Base-by-base conservation (phyloP, 2,329 filamentous ascomycete genomes). In the Zalaria obscura region DNA sequence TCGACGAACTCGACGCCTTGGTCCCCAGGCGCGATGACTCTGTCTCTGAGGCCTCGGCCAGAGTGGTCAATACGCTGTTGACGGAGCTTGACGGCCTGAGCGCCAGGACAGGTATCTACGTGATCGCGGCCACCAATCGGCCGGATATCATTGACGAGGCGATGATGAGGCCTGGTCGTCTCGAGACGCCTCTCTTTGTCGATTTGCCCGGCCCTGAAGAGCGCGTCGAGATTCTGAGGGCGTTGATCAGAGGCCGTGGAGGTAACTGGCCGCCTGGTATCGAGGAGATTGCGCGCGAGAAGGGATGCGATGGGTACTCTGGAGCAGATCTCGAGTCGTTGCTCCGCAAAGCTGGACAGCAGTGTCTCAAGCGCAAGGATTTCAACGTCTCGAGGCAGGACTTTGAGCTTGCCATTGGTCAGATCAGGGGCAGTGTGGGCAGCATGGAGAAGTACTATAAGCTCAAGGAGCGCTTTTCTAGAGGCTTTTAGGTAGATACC, bases 81-180 rank as follows among this genome's bases (percentile, higher is more conserved):
- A 93, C 91, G 0, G 91, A 98, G 58, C 75, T 98, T 1, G 91
- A 98, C 55, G 91, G 91, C 39, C 73, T 93, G 5, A 77, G 74
- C 47, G 79, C 76, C 50, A 76, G 91, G 32, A 73, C 78, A 37
- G 89, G 89, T 10, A 88, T 98, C 47, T 96, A 91, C 60, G 81
- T 98, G 10, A 86, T 98, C 44, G 91, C 84, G 25, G 91, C 91
- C 0, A 96, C 91, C 2, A 98, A 98, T 60, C 70, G 91, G 0
- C 89, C 89, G 0, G 89, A 96, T 56, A 93, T 94, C 66, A 96
- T 98, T 50, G 91, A 98, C 58, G 79, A 85, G 2, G 91, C 91
- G 1, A 93, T 98, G 77, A 73, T 96, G 7, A 80, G 91, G 1
- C 89, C 91, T 0, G 91, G 91, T 1, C 80, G 91, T 26, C 71